phyloP scores from a whole-genome alignment of 495 filamentous ascomycete species.

The Cercophora samala region DNA sequence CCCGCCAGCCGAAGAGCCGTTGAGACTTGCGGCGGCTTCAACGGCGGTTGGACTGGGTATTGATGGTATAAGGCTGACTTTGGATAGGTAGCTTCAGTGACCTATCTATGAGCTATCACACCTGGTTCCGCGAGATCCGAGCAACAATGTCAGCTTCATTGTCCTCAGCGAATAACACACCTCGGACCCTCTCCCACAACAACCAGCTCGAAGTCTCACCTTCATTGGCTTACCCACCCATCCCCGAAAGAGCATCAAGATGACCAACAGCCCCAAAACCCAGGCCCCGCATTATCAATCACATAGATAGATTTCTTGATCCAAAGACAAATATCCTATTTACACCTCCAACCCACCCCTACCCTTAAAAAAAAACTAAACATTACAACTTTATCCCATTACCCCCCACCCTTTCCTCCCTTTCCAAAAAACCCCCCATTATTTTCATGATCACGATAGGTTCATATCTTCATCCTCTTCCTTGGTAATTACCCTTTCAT shows the following conservation, averaged over 20 bases:
- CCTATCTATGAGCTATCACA: not conserved
- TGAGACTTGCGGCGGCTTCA: not conserved
- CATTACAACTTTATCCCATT: not conserved
- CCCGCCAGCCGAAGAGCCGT: not conserved
- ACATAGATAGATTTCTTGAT: not conserved
- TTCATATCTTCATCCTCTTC: not conserved
- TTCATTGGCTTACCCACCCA: not conserved
- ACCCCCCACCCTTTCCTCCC: not conserved
- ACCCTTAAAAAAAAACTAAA: not conserved
- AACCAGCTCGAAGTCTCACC: not conserved
- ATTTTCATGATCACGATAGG: constrained; percentile 3
- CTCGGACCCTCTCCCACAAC: not conserved
- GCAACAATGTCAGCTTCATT: too few species aligned
- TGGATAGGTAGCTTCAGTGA: not conserved
- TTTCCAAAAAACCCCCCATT: too few species aligned
- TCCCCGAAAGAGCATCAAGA: not conserved
- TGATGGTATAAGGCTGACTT: not conserved
- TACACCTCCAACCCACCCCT: not conserved
- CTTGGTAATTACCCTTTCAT: not conserved
- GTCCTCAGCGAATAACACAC: not conserved
- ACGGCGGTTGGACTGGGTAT: not conserved
- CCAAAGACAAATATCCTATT: not conserved
- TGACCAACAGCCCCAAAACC: not conserved
- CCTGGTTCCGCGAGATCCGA: too few species aligned
- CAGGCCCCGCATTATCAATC: not conserved